Evolutionary conservation across 2,329 filamentous ascomycete species (phyloP), one percentile per base, ranked within the genome.

Genomic region (Pyrenophora teres): DNA sequence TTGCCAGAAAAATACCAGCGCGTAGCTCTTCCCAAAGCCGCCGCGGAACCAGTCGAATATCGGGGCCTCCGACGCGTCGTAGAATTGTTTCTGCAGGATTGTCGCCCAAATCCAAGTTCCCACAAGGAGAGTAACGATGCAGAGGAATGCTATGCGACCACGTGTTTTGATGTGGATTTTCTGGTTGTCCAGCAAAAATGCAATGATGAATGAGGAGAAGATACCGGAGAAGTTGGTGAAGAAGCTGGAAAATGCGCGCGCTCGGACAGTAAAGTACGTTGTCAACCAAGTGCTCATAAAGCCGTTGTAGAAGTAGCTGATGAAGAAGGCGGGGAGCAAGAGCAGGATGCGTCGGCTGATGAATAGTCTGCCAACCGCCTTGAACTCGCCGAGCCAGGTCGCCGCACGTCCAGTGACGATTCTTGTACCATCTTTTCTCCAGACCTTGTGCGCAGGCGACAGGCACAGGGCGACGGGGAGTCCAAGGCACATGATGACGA

Each of bases 401-500:
- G 63, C 40, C 3, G 65, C 64, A 27, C 57, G 65, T 30, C 63
- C 43, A 1, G 60, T 63, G 13, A 70, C 61, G 21, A 71, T 64
- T 35, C 43, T 52, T 2, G 73, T 77, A 16, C 76, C 75, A 42
- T 80, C 76, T 10, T 72, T 69, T 16, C 78, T 71, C 54, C 70
- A 72, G 4, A 80, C 75, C 31, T 78, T 78, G 23, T 76, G 68
- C 0, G 79, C 77, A 9, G 75, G 73, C 0, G 77, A 79, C 0
- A 81, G 68, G 9, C 78, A 65, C 2, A 80, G 59, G 0, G 72
- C 77, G 12, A 79, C 66, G 6, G 75, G 67, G 0, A 78, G 68
- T 1, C 76, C 78, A 0, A 80, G 69, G 46, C 75, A 79, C 61
- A 79, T 78, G 38, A 81, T 76, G 16, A 75, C 76, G 39, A 80